Conservation (phyloP, 208 protist species). For the Herpetomonas samuelpessoai region DNA sequence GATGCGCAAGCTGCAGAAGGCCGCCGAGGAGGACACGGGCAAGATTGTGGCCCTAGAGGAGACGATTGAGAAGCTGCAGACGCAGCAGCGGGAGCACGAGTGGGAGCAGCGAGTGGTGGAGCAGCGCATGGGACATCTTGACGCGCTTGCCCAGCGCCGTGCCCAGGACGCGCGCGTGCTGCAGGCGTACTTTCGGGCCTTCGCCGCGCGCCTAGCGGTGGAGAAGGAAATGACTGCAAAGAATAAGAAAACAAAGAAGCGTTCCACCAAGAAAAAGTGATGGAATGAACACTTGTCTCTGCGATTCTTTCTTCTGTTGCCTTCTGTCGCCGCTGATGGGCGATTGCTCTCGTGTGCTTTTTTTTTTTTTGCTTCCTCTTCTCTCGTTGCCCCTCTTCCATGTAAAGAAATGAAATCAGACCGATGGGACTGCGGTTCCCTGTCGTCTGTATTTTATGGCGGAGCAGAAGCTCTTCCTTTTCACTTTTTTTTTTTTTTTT, state of each 20-base stretch:
- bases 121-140: slow-evolving; percentile 64
- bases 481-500: too few species aligned
- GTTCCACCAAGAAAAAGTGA: slow-evolving; percentile 25
- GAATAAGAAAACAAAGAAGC: slow-evolving; percentile 49
- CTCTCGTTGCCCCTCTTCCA: background rate
- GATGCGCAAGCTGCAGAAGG: slow-evolving; percentile 57
- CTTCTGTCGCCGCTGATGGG: too few species aligned
- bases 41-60: slow-evolving; percentile 62
- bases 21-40: slow-evolving; percentile 73
- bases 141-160: slow-evolving; percentile 35
- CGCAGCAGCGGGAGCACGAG: slow-evolving; percentile 63
- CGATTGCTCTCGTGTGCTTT: background rate
- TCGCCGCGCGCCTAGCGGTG: slow-evolving; percentile 17
- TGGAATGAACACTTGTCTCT: slow-evolving; percentile 1
- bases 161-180: slow-evolving; percentile 62
- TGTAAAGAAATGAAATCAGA: too few species aligned
- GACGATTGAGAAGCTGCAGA: slow-evolving; percentile 48
- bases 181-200: slow-evolving; percentile 52
- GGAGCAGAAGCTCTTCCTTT: too few species aligned
- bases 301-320: background rate
- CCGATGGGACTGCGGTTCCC: too few species aligned
- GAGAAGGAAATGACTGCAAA: slow-evolving; percentile 36
- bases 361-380: background rate
- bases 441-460: too few species aligned
- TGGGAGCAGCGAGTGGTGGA: slow-evolving; percentile 60